These are phyloP conservation scores for Cladobotryum protrusum DNA, from an alignment of 2,329 filamentous ascomycete species.

Conservation along the genomic window DNA sequence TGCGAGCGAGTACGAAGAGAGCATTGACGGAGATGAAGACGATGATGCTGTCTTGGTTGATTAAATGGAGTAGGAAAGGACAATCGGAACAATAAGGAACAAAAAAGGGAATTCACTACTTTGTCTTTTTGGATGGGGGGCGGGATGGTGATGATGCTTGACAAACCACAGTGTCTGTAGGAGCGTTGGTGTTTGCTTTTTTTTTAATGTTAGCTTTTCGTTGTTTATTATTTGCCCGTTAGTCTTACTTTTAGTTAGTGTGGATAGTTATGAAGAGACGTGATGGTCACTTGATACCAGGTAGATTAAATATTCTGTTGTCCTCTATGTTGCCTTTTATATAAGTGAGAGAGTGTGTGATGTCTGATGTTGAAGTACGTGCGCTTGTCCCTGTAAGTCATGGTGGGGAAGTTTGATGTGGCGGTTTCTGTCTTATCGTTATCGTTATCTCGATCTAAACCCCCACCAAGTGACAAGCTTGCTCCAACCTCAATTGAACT, in stretches of 20 bases:
- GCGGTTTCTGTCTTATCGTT: too few relatives aligned
- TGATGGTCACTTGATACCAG: conserved; percentile 11
- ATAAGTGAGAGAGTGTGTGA: too few relatives aligned
- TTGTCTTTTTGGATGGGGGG: neutral
- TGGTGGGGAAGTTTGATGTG: too few relatives aligned
- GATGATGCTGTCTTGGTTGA: conserved; percentile 17
- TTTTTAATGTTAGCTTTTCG: conserved; percentile 2
- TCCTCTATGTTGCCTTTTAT: too few relatives aligned
- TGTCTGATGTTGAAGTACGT: too few relatives aligned
- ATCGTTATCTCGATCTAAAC: too few relatives aligned
- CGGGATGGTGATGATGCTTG: neutral
- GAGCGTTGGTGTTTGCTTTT: conserved; percentile 1
- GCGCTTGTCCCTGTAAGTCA: too few relatives aligned
- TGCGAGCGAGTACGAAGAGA: conserved; percentile 26
- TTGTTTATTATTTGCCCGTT: neutral
- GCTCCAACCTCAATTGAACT: too few relatives aligned
- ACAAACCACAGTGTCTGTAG: neutral
- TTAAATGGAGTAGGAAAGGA: conserved; percentile 36
- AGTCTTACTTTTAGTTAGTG: conserved; percentile 1
- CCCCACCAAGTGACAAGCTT: too few relatives aligned
- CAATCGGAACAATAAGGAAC: conserved; percentile 16
- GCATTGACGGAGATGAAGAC: conserved; percentile 12
- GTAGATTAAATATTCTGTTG: neutral
- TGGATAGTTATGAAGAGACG: conserved; percentile 13
- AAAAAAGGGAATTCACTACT: conserved; percentile 23